These are phyloP conservation scores for Psilocybe sp. DNA, from an alignment of 768 basidiomycete genomes.

Conservation along the genomic window DNA sequence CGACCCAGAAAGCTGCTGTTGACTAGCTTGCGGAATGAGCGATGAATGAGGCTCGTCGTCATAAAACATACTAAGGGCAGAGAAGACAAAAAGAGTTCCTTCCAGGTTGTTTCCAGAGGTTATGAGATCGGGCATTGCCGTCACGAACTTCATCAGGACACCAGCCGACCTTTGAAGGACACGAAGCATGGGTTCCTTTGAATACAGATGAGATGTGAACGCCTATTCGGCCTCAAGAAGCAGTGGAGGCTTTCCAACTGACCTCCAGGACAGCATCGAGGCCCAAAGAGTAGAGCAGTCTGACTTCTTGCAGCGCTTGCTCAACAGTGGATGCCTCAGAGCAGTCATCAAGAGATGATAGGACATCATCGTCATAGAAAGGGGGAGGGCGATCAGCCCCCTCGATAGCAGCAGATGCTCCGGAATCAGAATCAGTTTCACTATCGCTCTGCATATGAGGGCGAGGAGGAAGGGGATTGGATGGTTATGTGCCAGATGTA, in stretches of 20 bases:
- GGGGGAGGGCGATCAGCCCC: not conserved
- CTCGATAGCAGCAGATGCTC: not conserved
- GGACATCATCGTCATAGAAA: not conserved
- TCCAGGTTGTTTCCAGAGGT: not conserved
- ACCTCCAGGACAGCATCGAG: too few relatives aligned
- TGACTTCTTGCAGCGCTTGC: too few relatives aligned
- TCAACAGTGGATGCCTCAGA: too few relatives aligned
- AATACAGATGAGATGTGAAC: too few relatives aligned
- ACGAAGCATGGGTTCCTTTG: too few relatives aligned
- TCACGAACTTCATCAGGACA: constrained; percentile 12
- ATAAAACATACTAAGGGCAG: constrained; percentile 5
- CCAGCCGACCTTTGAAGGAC: not conserved
- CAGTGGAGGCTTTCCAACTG: too few relatives aligned
- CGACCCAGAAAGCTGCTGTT: constrained; percentile 9
- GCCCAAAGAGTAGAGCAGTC: too few relatives aligned
- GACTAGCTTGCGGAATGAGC: constrained; percentile 4
- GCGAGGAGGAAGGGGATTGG: constrained; percentile 1
- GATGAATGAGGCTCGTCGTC: not conserved
- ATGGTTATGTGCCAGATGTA: not conserved
- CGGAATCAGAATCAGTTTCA: constrained; percentile 51
- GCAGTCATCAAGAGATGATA: too few relatives aligned
- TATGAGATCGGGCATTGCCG: not conserved
- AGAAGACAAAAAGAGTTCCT: not conserved
- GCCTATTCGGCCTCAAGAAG: too few relatives aligned
- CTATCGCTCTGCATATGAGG: constrained; percentile 24